Evolutionary conservation across 768 basidiomycete species (phyloP).

Genomic region (Auriscalpium orientale): DNA sequence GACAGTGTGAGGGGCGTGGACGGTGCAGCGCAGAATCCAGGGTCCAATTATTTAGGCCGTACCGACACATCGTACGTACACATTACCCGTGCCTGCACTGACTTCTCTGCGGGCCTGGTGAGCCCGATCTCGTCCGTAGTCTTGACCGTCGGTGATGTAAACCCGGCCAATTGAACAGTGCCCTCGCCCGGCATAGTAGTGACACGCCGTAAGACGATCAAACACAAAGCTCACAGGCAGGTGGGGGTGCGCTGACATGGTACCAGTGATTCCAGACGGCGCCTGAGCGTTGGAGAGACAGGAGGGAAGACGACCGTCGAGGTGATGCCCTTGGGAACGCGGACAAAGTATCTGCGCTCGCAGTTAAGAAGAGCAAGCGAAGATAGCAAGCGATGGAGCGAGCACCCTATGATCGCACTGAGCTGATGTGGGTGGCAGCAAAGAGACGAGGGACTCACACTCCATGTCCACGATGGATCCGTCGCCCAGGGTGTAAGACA

Average conservation of each 20-base stretch:
- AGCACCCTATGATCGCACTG: conserved; percentile 23
- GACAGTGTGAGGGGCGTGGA: too few species aligned
- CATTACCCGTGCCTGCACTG: too few species aligned
- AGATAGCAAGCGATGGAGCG: conserved; percentile 18
- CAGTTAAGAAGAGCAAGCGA: conserved; percentile 11
- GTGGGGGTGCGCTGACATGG: conserved; percentile 4
- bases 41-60: too few species aligned
- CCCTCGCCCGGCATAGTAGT: conserved; percentile 27
- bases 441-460: conserved; percentile 29
- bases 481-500: conserved; percentile 46
- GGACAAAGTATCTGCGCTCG: conserved; percentile 3
- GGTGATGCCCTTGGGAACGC: conserved; percentile 14
- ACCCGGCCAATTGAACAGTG: conserved; percentile 4
- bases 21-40: too few species aligned
- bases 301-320: conserved; percentile 14
- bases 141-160: conserved; percentile 36
- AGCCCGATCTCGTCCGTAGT: too few species aligned
- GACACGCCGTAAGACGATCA: conserved; percentile 20
- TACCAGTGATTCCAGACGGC: conserved; percentile 5
- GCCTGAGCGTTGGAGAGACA: not conserved
- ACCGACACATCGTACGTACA: too few species aligned
- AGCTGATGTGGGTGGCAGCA: conserved; percentile 22
- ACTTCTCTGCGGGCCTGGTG: too few species aligned
- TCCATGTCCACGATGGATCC: conserved; percentile 58
- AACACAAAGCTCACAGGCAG: conserved; percentile 15